Evolutionary conservation across 2,329 filamentous ascomycete species (phyloP), one percentile per base, ranked within the genome.

Genomic region (Sarocladium brachiariae): DNA sequence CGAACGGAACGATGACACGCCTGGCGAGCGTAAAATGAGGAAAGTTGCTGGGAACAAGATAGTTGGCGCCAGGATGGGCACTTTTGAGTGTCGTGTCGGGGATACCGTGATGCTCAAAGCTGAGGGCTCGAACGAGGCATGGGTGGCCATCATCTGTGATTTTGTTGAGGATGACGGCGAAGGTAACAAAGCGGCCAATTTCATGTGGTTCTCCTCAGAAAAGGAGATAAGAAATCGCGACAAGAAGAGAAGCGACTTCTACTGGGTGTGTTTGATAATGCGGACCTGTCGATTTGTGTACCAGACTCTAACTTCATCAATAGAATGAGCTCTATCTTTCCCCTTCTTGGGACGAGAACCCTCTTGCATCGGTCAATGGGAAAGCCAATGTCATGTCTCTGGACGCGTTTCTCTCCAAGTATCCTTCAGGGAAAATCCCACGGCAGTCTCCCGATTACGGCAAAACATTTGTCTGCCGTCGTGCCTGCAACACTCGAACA

Each of bases 161-260:
- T 96, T 99, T 57, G 64, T 84, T 34, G 83, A 87, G 18, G 83
- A 86, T 11, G 63, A 69, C 14, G 67, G 63, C 21, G 66, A 54
- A 5, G 84, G 82, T 4, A 43, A 50, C 3, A 80, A 86, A 38
- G 83, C 84, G 23, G 92, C 87, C 51, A 87, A 86, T 55, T 93
- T 99, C 62, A 85, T 96, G 77, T 99, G 93, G 93, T 96, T 99
- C 64, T 90, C 88, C 0, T 89, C 88, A 0, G 87, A 95, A 60
- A 87, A 86, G 61, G 92, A 97, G 68, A 89, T 96, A 54, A 81
- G 85, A 24, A 93, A 88, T 59, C 86, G 84, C 63, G 79, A 82
- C 52, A 92, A 88, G 69, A 95, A 93, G 70, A 77, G 89, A 61
- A 77, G 73, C 11, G 93, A 99, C 67, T 89, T 81, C 53, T 66